phyloP scores from a whole-genome alignment of 2,329 filamentous ascomycete genomes.

The Aspergillus sp. region DNA sequence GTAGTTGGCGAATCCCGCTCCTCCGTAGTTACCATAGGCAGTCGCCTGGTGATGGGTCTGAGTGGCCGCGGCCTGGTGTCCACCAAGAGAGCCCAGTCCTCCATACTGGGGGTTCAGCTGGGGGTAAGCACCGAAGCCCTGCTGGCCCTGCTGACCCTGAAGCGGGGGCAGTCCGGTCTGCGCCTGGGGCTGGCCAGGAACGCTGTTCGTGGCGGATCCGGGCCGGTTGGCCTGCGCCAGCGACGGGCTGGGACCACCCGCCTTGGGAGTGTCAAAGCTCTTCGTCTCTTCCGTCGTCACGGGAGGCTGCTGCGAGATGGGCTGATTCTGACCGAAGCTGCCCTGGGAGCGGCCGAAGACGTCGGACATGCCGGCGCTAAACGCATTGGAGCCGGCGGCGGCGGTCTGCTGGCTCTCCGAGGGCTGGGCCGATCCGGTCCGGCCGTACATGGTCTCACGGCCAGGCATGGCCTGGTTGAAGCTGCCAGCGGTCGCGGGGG shows the following conservation, averaged over 20 bases:
- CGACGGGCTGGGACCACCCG: slow-evolving; percentile 58
- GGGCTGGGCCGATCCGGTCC: slow-evolving; percentile 56
- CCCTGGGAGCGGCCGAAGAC: slow-evolving; percentile 59
- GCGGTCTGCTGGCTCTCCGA: slow-evolving; percentile 54
- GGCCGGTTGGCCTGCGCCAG: slow-evolving; percentile 62
- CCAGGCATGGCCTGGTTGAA: slow-evolving; percentile 43
- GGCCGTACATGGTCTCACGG: slow-evolving; percentile 59
- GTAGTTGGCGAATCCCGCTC: slow-evolving; percentile 42
- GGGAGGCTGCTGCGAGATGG: slow-evolving; percentile 48
- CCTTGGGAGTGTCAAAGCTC: slow-evolving; percentile 57
- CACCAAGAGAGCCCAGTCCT: slow-evolving; percentile 42
- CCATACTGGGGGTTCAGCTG: slow-evolving; percentile 54
- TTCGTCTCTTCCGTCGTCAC: slow-evolving; percentile 55
- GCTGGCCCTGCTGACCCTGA: slow-evolving; percentile 53
- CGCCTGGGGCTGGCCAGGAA: slow-evolving; percentile 48
- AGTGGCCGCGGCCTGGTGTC: slow-evolving; percentile 40
- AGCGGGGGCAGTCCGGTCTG: slow-evolving; percentile 55
- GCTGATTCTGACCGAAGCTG: slow-evolving; percentile 56
- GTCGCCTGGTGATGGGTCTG: slow-evolving; percentile 41
- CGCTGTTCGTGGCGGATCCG: slow-evolving; percentile 61
- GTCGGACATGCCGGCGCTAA: slow-evolving; percentile 53
- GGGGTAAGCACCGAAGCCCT: slow-evolving; percentile 57
- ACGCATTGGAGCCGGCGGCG: slow-evolving; percentile 48
- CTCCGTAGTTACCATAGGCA: slow-evolving; percentile 43
- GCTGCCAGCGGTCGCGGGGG: slow-evolving; percentile 57